Evolutionary conservation across 2,329 filamentous ascomycete genomes (phyloP).

Genomic region (Diplocarpon rosae): DNA sequence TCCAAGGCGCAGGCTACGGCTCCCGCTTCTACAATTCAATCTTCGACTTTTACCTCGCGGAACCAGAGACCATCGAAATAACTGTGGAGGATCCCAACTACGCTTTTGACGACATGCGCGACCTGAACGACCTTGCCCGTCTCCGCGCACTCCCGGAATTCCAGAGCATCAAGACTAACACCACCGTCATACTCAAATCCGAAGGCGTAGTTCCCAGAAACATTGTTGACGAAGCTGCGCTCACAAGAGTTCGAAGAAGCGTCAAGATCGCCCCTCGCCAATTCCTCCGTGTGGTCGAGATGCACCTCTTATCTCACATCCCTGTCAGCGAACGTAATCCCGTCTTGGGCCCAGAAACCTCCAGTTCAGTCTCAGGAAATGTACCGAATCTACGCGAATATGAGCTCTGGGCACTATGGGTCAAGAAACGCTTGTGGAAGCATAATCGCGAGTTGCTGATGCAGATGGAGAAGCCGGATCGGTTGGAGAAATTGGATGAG

Average conservation of each 20-base stretch:
- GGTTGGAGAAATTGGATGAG: conserved; percentile 61
- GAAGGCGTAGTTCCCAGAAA: conserved; percentile 37
- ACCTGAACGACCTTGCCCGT: conserved; percentile 59
- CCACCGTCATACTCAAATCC: conserved; percentile 36
- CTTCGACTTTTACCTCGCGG: conserved; percentile 56
- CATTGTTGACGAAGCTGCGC: conserved; percentile 46
- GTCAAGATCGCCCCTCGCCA: conserved; percentile 69
- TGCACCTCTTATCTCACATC: conserved; percentile 57
- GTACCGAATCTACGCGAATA: conserved; percentile 51
- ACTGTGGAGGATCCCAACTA: conserved; percentile 93
- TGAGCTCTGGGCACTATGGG: conserved; percentile 60
- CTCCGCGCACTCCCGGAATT: conserved; percentile 51
- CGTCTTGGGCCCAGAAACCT: conserved; percentile 12
- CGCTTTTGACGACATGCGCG: conserved; percentile 69
- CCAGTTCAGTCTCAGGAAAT: conserved; percentile 26
- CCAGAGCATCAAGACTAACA: conserved; percentile 43
- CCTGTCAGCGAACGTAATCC: conserved; percentile 44
- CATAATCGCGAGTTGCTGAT: conserved; percentile 63
- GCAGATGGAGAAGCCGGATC: conserved; percentile 57
- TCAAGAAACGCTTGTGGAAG: conserved; percentile 67
- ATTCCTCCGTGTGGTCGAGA: conserved; percentile 63
- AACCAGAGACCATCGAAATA: conserved; percentile 64
- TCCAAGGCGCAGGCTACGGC: conserved; percentile 67
- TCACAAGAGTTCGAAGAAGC: conserved; percentile 46
- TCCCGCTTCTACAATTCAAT: conserved; percentile 64